Evolutionary conservation across 2,329 filamentous ascomycete species (phyloP).

Genomic region (Fusarium nodosum): DNA sequence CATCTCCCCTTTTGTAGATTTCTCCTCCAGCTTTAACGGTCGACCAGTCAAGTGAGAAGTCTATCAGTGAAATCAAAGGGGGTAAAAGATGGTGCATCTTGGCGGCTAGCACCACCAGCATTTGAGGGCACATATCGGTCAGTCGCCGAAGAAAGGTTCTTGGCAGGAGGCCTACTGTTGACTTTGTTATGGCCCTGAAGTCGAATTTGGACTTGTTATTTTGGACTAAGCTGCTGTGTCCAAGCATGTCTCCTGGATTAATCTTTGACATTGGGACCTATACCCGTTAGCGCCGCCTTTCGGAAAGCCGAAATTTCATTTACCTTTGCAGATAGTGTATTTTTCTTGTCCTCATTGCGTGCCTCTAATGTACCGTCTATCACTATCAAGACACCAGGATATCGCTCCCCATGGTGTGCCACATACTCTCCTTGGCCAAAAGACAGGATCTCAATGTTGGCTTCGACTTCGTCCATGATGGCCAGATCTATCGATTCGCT

Average conservation of each 20-base stretch:
- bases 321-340: not conserved
- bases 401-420: not conserved
- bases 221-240: not conserved
- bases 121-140: not conserved
- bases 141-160: not conserved
- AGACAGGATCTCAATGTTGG: not conserved
- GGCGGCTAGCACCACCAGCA: not conserved
- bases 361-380: not conserved
- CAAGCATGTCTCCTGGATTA: not conserved
- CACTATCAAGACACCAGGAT: not conserved
- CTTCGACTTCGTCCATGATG: not conserved
- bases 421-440: not conserved
- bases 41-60: not conserved
- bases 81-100: not conserved
- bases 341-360: not conserved
- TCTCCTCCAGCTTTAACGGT: not conserved
- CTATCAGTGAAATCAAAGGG: not conserved
- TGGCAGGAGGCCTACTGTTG: not conserved
- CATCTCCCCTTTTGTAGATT: not conserved
- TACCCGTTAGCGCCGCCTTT: not conserved
- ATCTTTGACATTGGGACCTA: not conserved
- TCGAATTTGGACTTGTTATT: not conserved
- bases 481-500: too few relatives aligned
- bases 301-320: fast-evolving
- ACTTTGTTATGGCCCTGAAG: not conserved